Evolutionary conservation across 169 alveolate species (phyloP).

Genomic region (Eimeria acervulina): DNA sequence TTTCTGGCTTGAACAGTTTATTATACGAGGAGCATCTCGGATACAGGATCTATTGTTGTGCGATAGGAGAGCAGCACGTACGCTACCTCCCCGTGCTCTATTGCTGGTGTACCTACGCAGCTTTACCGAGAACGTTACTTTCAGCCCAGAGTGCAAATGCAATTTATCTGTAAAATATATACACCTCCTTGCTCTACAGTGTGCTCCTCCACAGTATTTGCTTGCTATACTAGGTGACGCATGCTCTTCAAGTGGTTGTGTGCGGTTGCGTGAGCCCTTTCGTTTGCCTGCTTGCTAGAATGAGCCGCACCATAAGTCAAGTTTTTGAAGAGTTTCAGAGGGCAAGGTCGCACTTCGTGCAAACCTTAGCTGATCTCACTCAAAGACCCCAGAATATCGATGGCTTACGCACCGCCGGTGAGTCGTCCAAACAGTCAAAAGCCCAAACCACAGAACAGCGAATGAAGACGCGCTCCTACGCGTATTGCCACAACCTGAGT

Average conservation of each 20-base stretch:
- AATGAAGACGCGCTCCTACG: too few relatives aligned
- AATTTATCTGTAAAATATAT: not conserved
- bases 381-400: conserved; percentile 96
- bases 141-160: not conserved
- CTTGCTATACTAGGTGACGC: not conserved
- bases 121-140: not conserved
- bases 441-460: not conserved
- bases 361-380: conserved; percentile 97
- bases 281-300: conserved; percentile 75
- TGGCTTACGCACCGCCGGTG: conserved; percentile 95
- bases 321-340: conserved; percentile 97
- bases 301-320: conserved; percentile 94
- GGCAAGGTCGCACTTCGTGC: conserved; percentile 96
- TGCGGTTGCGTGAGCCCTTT: not conserved
- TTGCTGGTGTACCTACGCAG: not conserved
- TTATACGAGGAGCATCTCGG: not conserved
- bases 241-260: not conserved
- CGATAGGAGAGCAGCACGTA: conserved; percentile 23
- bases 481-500: too few relatives aligned
- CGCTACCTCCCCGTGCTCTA: not conserved
- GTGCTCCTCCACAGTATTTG: not conserved
- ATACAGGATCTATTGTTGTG: not conserved
- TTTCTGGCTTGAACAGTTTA: not conserved
- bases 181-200: not conserved
- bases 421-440: not conserved